Evolutionary conservation across 78 protist genomes (phyloP), one percentile per base, ranked within the genome.

Genomic region (Polysphondylium violaceum): DNA sequence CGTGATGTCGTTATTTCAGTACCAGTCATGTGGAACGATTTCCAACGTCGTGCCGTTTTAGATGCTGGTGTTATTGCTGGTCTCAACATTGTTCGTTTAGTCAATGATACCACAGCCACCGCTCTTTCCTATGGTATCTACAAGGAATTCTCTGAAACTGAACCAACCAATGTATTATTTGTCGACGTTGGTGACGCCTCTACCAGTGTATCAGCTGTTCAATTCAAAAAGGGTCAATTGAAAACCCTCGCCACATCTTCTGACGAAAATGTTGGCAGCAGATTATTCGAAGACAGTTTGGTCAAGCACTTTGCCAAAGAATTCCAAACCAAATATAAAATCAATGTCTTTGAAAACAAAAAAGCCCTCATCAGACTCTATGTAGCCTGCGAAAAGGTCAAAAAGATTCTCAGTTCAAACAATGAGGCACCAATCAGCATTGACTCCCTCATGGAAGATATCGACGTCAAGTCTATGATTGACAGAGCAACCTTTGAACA

Each of bases 71-170:
- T 67, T 43, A 95, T 97, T 53, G 98, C 99, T 53, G 99, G 97
- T 43, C 68, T 98, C 29, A 93, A 97, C 87, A 59, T 68, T 6
- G 88, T 96, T 60, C 86, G 95, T 72, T 95, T 98, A 40, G 27
- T 97, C 43, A 97, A 95, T 88, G 99, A 97, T 76, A 68, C 92
- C 61, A 77, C 98, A 4, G 98, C 99, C 2, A 96, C 86, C 5
- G 99, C 99, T 11, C 94, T 98, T 35, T 76, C 78, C n/a, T 98
- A 93, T 74, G 99, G 98, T 40, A 88, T 98, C 92, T 95, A 91
- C 95, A 88, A 91, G 79, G 67, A 83, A 16, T 93, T 97, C 40
- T 56, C 94, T 58, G 98, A 93, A n/a, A 94, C 87, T 43, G 72
- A 86, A 44, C 86, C 97, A 53, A 43, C 68, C 29, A 14, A 68